These are phyloP conservation scores for Annona cherimola DNA, from an alignment of 164 flowering plant species.

Conservation along the genomic window DNA sequence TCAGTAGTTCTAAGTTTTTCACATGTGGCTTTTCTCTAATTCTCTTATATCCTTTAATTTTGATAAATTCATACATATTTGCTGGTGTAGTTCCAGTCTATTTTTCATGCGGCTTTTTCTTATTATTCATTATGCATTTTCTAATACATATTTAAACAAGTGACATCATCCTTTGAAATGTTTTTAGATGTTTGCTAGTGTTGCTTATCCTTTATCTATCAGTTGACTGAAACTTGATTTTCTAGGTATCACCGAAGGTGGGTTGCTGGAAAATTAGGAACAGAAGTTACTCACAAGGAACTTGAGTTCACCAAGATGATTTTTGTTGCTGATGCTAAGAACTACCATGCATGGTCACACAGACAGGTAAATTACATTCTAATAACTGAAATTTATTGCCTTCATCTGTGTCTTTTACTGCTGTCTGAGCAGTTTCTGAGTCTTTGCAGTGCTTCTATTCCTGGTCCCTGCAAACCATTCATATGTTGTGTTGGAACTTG, in stretches of 20 bases:
- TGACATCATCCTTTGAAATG: background rate
- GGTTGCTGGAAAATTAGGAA: constrained; percentile 85
- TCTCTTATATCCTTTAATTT: too few species aligned
- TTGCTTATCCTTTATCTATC: background rate
- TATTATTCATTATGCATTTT: too few species aligned
- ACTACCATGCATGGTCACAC: constrained; percentile 98
- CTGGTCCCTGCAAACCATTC: background rate
- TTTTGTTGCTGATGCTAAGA: constrained; percentile 71
- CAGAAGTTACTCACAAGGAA: constrained; percentile 44
- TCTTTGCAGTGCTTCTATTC: background rate
- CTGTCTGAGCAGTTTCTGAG: background rate
- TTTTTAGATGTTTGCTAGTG: background rate
- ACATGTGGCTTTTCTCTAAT: too few species aligned
- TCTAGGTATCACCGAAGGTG: constrained; percentile 97
- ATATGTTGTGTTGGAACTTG: background rate
- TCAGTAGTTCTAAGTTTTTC: too few species aligned
- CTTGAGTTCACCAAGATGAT: constrained; percentile 75
- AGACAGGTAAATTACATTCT: constrained; percentile 54
- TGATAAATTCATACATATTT: too few species aligned
- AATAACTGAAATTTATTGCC: background rate
- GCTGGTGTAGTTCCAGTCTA: too few species aligned
- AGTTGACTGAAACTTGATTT: constrained; percentile 7
- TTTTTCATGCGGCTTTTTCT: too few species aligned
- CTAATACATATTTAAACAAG: too few species aligned
- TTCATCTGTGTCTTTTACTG: background rate